Evolutionary conservation across 495 filamentous ascomycete species (phyloP).

Genomic region (Eremomyces bilateralis): DNA sequence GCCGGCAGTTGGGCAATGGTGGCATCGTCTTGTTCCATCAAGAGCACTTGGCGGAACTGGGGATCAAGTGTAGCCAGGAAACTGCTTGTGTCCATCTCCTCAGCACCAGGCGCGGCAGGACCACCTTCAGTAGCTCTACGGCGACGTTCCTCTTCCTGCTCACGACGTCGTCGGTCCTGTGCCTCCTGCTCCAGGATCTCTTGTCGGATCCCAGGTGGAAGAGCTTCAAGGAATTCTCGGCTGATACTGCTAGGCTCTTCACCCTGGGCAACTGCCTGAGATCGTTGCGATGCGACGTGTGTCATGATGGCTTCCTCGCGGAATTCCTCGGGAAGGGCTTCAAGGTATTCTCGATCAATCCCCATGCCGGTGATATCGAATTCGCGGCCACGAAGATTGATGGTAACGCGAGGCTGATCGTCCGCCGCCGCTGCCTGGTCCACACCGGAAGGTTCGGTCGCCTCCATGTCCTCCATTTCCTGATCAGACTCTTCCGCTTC

Average conservation of each 20-base stretch:
- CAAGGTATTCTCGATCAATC: conserved; percentile 84
- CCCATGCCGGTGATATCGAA: conserved; percentile 84
- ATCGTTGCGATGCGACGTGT: conserved; percentile 61
- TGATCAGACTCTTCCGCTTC: conserved; percentile 20
- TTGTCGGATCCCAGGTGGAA: conserved; percentile 71
- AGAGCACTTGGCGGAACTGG: conserved; percentile 57
- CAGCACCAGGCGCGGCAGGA: conserved; percentile 33
- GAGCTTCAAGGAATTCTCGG: conserved; percentile 81
- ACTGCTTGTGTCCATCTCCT: conserved; percentile 83
- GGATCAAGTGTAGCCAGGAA: conserved; percentile 85
- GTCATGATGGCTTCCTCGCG: conserved; percentile 87
- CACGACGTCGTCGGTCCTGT: conserved; percentile 68
- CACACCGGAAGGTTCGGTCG: conserved; percentile 17
- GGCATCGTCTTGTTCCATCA: conserved; percentile 82
- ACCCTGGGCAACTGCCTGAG: conserved; percentile 55
- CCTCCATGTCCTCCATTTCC: conserved; percentile 78
- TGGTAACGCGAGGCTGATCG: conserved; percentile 38
- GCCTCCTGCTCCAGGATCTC: conserved; percentile 81
- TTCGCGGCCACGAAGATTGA: conserved; percentile 61
- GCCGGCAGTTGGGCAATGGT: conserved; percentile 66
- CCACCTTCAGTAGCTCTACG: conserved; percentile 27
- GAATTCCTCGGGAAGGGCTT: conserved; percentile 82
- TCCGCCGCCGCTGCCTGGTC: conserved; percentile 28
- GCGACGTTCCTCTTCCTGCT: conserved; percentile 54
- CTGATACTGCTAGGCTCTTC: conserved; percentile 74